Percentiles rank a stretch among this genome's conserved stretches.
Conservation (phyloP, 1,284 basidiomycete species). For the Xanthoconium separans region DNA sequence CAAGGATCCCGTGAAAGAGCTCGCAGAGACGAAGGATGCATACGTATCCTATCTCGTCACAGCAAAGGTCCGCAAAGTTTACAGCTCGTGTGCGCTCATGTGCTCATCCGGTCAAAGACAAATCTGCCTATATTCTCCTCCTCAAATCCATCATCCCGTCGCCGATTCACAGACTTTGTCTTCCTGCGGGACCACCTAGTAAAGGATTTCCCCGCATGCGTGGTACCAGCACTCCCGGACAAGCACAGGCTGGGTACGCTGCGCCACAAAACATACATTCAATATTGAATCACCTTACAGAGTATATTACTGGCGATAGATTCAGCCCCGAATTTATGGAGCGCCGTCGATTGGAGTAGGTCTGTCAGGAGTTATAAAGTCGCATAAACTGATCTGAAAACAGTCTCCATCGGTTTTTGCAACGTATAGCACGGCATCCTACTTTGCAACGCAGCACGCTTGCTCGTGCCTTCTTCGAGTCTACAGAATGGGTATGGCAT, state of each 20-base stretch:
- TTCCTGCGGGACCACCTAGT: slow-evolving; percentile 89
- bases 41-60: slow-evolving; percentile 94
- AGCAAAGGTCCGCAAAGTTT: slow-evolving; percentile 65
- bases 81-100: not conserved
- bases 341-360: slow-evolving; percentile 81
- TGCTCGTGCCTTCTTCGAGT: slow-evolving; percentile 90
- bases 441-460: slow-evolving; percentile 91
- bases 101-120: slow-evolving; percentile 53
- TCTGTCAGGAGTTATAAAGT: slow-evolving; percentile 4
- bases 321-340: slow-evolving; percentile 98
- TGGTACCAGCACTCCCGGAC: slow-evolving; percentile 94
- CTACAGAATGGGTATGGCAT: slow-evolving; percentile 88
- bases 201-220: slow-evolving; percentile 93
- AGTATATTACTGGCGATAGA: slow-evolving; percentile 96
- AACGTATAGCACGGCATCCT: slow-evolving; percentile 89
- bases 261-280: not conserved
- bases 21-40: slow-evolving; percentile 93
- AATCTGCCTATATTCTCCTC: slow-evolving; percentile 80
- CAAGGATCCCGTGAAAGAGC: slow-evolving; percentile 91
- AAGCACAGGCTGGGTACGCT: slow-evolving; percentile 90
- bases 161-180: slow-evolving; percentile 96
- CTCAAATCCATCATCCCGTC: slow-evolving; percentile 69
- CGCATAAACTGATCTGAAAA: slow-evolving; percentile 16
- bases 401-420: slow-evolving; percentile 91
- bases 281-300: slow-evolving; percentile 40